These are phyloP conservation scores for Ilex aquifolium DNA, from an alignment of 257 asterid genomes.

Conservation along the genomic window DNA sequence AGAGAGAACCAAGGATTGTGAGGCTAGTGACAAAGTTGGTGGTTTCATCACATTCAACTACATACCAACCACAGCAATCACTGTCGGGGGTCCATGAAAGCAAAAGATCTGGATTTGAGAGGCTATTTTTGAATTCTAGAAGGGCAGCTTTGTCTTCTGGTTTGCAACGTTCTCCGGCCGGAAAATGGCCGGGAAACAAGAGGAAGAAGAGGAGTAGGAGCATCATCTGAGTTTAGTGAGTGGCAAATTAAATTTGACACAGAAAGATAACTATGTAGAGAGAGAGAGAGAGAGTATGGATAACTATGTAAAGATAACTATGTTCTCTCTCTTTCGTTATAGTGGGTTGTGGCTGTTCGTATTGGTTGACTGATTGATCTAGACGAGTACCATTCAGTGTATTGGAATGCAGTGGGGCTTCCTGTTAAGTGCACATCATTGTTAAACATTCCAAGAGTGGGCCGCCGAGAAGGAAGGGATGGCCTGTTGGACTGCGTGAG, in stretches of 20 bases:
- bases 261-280: neutral
- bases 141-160: constrained; percentile 30
- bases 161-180: constrained; percentile 21
- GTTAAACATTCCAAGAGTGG: no score
- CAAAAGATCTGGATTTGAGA: constrained; percentile 27
- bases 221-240: constrained; percentile 6
- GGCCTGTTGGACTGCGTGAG: no score
- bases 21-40: constrained; percentile 22
- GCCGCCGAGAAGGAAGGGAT: no score
- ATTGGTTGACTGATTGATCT: no score
- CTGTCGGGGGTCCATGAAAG: constrained; percentile 21
- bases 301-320: no score
- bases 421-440: no score
- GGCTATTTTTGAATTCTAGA: constrained; percentile 24
- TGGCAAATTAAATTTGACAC: neutral
- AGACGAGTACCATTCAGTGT: no score
- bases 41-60: constrained; percentile 28
- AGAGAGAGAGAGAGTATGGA: neutral
- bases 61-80: constrained; percentile 34
- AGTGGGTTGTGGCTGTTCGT: no score
- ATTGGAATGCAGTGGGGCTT: no score
- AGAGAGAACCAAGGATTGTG: constrained; percentile 9
- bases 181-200: constrained; percentile 1
- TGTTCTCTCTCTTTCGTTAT: no score
- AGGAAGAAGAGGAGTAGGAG: constrained; percentile 9